Evolutionary conservation across 768 basidiomycete genomes (phyloP).

Genomic region (Suillus spraguei): DNA sequence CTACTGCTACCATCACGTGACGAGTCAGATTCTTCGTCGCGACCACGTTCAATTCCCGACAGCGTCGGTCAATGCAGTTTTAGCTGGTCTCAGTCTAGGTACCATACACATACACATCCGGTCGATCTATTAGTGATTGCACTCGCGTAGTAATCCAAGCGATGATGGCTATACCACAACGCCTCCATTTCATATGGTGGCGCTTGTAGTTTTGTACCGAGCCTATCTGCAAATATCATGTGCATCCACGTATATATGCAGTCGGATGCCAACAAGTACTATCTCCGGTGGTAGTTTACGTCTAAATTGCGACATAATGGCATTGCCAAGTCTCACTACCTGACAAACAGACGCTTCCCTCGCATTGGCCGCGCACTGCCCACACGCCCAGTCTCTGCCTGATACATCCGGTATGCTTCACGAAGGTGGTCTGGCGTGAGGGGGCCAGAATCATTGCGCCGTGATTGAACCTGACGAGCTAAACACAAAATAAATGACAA

Average conservation of each 20-base stretch:
- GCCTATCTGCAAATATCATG: background rate
- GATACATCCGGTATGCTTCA: constrained; percentile 85
- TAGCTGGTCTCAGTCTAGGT: background rate
- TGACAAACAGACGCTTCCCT: constrained; percentile 72
- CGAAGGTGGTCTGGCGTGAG: constrained; percentile 88
- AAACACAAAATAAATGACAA: background rate
- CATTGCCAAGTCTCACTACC: background rate
- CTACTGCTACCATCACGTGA: constrained; percentile 12
- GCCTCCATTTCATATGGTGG: background rate
- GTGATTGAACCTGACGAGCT: constrained; percentile 79
- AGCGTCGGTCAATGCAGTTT: background rate
- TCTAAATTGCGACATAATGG: background rate
- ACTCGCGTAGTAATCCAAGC: background rate
- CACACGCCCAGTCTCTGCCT: constrained; percentile 78
- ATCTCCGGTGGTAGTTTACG: background rate
- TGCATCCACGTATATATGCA: background rate
- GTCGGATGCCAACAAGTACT: background rate
- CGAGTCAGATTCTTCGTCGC: constrained; percentile 2
- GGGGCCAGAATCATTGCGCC: constrained; percentile 74
- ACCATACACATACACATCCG: background rate
- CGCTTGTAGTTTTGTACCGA: background rate
- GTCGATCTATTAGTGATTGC: background rate
- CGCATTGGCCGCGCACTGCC: constrained; percentile 74
- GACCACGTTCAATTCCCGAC: constrained; percentile 3
- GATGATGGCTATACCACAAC: background rate